Evolutionary conservation across 768 basidiomycete species (phyloP), one percentile per base, ranked within the genome.

Genomic region (Cytidiella melzeri): DNA sequence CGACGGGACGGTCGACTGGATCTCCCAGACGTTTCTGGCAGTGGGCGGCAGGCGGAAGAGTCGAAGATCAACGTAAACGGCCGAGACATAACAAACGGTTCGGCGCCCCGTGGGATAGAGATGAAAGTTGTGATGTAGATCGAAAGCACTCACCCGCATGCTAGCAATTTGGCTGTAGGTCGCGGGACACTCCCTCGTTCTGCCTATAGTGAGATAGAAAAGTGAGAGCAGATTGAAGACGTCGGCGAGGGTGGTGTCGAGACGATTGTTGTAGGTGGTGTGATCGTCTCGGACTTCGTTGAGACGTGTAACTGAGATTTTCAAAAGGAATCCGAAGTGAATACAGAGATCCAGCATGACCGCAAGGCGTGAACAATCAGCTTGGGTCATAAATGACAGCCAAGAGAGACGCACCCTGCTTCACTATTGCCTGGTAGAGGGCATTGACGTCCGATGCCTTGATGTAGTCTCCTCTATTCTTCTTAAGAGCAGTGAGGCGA

Each of bases 191-290:
- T 97, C 94, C 56, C 84, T 82, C 36, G 91, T 93, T 72, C 93
- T 94, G 38, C 96, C 96, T 54, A 99, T 93, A 30, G 94, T 96
- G 59, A 99, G 83, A 74, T 93, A 99, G 77, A 96, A 97, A 56
- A 99, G 79, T 12, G 92, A 95, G 39, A 99, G 79, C 43, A 99
- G 77, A 61, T 81, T 85, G 71, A 98, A 98, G 30, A 98, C 95
- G 69, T 99, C 96, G 24, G 91, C 84, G 41, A 99, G 81, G 3
- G 92, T 89, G 5, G 92, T 94, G 70, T 99, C 96, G 40, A 99
- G 76, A 44, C 96, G 76, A 67, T 98, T 99, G 61, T 83, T 87
- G 69, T 83, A 81, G 7, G 78, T 71, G 19, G 79, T 78, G 53
- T 73, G 77, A 56, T 86, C 86, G 61, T 87, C 88, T 54, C 95